These are phyloP conservation scores for Acarospora socialis DNA, from an alignment of 2,329 filamentous ascomycete species.

Conservation along the genomic window DNA sequence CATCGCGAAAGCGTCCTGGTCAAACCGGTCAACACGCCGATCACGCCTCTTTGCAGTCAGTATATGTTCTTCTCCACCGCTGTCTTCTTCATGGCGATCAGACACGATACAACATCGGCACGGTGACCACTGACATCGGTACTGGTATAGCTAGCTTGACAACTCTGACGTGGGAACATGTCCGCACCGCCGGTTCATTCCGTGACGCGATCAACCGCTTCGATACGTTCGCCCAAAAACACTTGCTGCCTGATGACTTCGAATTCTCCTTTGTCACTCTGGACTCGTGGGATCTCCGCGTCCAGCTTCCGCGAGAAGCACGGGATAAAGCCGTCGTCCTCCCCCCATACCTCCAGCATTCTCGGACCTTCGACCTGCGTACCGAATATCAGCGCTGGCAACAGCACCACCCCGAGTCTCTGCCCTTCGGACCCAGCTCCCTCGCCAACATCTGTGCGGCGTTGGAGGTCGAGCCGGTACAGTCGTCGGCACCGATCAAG, in stretches of 20 bases:
- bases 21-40: conserved; percentile 96
- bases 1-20: conserved; percentile 93
- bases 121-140: conserved; percentile 18
- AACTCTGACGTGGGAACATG: conserved; percentile 97
- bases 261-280: conserved; percentile 98
- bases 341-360: conserved; percentile 93
- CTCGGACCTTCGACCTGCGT: conserved; percentile 87
- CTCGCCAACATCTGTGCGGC: conserved; percentile 96
- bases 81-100: conserved; percentile 7
- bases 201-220: conserved; percentile 92
- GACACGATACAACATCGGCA: conserved; percentile 13
- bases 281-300: conserved; percentile 95
- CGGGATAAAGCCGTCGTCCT: conserved; percentile 96
- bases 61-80: conserved; percentile 24
- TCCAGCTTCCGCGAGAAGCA: conserved; percentile 92
- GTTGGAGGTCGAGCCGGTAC: conserved; percentile 92
- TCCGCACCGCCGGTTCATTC: conserved; percentile 93
- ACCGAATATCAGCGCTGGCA: conserved; percentile 99
- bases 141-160: conserved; percentile 68
- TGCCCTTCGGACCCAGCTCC: conserved; percentile 91
- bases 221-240: conserved; percentile 83
- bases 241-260: conserved; percentile 76
- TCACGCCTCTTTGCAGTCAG: conserved; percentile 97
- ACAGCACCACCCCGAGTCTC: conserved; percentile 91
- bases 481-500: conserved; percentile 95